These are phyloP conservation scores for Echinosophora koreensis DNA, from an alignment of 306 rosid genomes.

Conservation along the genomic window DNA sequence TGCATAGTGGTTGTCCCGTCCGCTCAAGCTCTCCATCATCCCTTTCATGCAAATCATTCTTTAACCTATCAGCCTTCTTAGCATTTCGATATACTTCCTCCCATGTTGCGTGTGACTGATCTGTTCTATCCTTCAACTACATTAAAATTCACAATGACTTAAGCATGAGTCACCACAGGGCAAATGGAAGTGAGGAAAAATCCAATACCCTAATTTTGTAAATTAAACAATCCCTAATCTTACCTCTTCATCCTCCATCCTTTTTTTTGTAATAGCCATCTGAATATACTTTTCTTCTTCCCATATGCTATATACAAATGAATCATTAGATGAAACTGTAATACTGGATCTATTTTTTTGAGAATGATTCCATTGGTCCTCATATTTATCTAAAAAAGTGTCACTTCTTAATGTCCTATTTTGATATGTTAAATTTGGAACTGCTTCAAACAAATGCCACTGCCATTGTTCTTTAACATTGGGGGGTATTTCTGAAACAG, in stretches of 20 bases:
- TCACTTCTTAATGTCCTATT: conserved; percentile 59
- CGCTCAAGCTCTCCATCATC: conserved; percentile 96
- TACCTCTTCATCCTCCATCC: conserved; percentile 95
- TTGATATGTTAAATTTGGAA: conserved; percentile 59
- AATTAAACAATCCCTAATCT: conserved; percentile 40
- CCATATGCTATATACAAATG: conserved; percentile 86
- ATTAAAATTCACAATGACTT: conserved; percentile 43
- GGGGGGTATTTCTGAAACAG: conserved; percentile 68
- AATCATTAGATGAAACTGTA: conserved; percentile 52
- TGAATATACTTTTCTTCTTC: conserved; percentile 76
- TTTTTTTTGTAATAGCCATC: conserved; percentile 62
- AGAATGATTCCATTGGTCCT: conserved; percentile 73
- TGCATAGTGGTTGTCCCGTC: conserved; percentile 89
- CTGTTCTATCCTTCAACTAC: conserved; percentile 91
- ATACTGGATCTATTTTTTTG: conserved; percentile 51
- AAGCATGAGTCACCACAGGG: conserved; percentile 11
- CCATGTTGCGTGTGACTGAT: conserved; percentile 90
- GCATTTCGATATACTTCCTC: conserved; percentile 91
- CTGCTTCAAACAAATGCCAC: conserved; percentile 80
- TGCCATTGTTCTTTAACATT: conserved; percentile 79
- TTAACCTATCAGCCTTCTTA: conserved; percentile 77
- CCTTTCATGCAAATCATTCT: conserved; percentile 93
- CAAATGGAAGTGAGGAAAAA: conserved; percentile 15
- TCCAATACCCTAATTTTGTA: conserved; percentile 23
- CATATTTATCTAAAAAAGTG: conserved; percentile 71